Conservation (phyloP, 768 basidiomycete species). For the Pulveroboletus frians region DNA sequence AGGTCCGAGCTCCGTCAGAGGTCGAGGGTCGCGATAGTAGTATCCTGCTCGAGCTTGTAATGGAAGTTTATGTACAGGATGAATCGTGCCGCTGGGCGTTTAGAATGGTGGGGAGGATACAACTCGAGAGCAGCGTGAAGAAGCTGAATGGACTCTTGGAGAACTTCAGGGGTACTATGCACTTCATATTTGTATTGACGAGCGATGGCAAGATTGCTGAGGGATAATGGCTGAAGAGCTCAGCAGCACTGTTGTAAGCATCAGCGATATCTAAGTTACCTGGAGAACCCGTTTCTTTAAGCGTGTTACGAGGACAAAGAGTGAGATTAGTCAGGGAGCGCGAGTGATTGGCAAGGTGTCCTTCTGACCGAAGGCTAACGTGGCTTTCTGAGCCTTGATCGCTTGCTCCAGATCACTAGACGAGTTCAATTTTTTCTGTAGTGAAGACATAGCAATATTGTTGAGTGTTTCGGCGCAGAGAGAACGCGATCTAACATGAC, state of each 20-base stretch:
- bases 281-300: background rate
- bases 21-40: background rate
- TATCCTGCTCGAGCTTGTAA: background rate
- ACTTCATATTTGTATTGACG: background rate
- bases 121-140: background rate
- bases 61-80: background rate
- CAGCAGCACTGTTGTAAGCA: background rate
- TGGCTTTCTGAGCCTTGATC: constrained; percentile 4
- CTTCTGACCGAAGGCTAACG: constrained; percentile 1
- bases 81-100: background rate
- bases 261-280: background rate
- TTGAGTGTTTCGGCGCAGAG: constrained; percentile 8
- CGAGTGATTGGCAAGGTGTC: background rate
- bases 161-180: background rate
- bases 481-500: background rate
- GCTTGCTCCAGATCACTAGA: constrained; percentile 1
- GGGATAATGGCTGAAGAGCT: background rate
- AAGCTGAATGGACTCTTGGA: background rate
- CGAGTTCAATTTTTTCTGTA: background rate
- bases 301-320: background rate
- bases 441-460: constrained; percentile 9
- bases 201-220: background rate
- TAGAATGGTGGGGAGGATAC: background rate
- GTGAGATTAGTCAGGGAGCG: constrained; percentile 3
- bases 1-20: background rate